Evolutionary conservation across 768 basidiomycete species (phyloP).

Genomic region (Collybia nuda): DNA sequence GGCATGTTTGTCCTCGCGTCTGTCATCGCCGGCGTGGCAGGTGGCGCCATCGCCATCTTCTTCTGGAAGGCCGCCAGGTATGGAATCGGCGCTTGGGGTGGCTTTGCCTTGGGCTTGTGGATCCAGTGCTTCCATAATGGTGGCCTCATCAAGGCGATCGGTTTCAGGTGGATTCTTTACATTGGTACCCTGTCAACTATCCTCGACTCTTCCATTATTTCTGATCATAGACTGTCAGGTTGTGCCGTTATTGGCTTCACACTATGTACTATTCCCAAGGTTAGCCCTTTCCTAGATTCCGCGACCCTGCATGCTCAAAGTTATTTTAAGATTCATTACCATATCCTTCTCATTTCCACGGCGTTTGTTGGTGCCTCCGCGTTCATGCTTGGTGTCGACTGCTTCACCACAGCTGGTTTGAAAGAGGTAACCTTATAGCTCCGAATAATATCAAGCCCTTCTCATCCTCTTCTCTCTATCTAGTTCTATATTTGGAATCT

Average conservation of each 20-base stretch:
- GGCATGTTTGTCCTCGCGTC: slow-evolving; percentile 89
- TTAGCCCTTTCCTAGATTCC: slow-evolving; percentile 21
- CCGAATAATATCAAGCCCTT: slow-evolving; percentile 11
- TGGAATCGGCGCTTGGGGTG: slow-evolving; percentile 80
- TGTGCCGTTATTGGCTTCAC: slow-evolving; percentile 79
- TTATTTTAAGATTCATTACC: slow-evolving; percentile 66
- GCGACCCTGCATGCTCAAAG: slow-evolving; percentile 10
- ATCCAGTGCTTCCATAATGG: slow-evolving; percentile 83
- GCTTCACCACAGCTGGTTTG: slow-evolving; percentile 86
- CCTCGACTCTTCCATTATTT: background rate
- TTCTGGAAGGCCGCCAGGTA: slow-evolving; percentile 91
- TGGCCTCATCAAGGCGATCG: slow-evolving; percentile 75
- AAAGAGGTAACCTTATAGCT: slow-evolving; percentile 69
- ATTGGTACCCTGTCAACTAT: slow-evolving; percentile 54
- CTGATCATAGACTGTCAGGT: slow-evolving; percentile 38
- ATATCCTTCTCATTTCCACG: slow-evolving; percentile 82
- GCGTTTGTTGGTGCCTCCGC: slow-evolving; percentile 89
- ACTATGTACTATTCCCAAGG: slow-evolving; percentile 79
- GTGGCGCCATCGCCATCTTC: slow-evolving; percentile 86
- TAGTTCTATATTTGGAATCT: slow-evolving; percentile 97
- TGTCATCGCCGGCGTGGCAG: slow-evolving; percentile 77
- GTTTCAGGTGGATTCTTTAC: slow-evolving; percentile 87
- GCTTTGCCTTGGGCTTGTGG: slow-evolving; percentile 85
- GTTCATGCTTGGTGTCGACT: slow-evolving; percentile 92
- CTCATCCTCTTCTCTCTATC: slow-evolving; percentile 4